Conservation (phyloP, 1,284 basidiomycete species). For the Microbotryomycetes sp. region DNA sequence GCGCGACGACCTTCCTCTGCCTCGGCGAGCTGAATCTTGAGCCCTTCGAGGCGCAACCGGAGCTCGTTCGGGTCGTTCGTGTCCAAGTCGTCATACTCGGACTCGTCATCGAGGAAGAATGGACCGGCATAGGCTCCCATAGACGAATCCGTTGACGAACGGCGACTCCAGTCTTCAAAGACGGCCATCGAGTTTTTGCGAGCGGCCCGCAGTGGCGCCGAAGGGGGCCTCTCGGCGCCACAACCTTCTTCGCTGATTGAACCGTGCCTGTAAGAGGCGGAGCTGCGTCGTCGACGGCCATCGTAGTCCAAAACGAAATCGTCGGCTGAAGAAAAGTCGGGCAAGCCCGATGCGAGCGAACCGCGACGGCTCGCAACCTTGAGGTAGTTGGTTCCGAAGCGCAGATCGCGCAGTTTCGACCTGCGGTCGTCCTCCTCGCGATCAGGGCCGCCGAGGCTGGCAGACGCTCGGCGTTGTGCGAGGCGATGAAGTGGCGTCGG, state of each 20-base stretch:
- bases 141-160: slow-evolving; percentile 10
- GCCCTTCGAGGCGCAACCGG: slow-evolving; percentile 53
- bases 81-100: background rate
- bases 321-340: slow-evolving; percentile 15
- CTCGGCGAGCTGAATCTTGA: slow-evolving; percentile 46
- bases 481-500: slow-evolving; percentile 5
- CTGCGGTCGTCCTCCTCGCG: slow-evolving; percentile 20
- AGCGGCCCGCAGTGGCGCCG: slow-evolving; percentile 1
- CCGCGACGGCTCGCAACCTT: slow-evolving; percentile 14
- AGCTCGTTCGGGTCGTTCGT: slow-evolving; percentile 36
- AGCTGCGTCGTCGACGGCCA: background rate
- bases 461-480: slow-evolving; percentile 23
- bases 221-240: slow-evolving; percentile 3
- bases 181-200: slow-evolving; percentile 21
- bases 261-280: background rate
- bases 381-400: slow-evolving; percentile 18
- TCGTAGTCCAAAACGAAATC: slow-evolving; percentile 15
- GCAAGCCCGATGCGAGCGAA: slow-evolving; percentile 14
- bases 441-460: slow-evolving; percentile 6
- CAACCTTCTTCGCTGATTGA: slow-evolving; percentile 7
- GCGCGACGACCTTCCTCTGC: slow-evolving; percentile 75
- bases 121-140: background rate
- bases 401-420: slow-evolving; percentile 20
- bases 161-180: slow-evolving; percentile 17
- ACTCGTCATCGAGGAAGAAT: background rate